Evolutionary conservation across 768 basidiomycete genomes (phyloP).

Genomic region (Leccinum subgranulosum): DNA sequence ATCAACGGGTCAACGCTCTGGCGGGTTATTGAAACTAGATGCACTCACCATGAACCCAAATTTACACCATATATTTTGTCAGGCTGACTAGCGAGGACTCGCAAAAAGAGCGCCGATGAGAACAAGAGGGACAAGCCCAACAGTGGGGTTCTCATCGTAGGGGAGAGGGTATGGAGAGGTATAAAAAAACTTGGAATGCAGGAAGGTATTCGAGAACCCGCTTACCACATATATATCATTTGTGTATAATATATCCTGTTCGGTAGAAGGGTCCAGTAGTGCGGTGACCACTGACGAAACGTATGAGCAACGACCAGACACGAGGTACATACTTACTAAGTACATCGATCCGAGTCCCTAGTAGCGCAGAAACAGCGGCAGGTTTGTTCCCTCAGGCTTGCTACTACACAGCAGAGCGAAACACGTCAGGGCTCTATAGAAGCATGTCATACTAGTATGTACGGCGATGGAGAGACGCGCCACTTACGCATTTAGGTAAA

Average conservation of each 20-base stretch:
- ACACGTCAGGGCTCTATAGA: too few species aligned
- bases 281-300: not conserved
- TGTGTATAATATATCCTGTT: not conserved
- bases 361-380: not conserved
- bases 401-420: too few species aligned
- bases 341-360: not conserved
- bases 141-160: conserved; percentile 20
- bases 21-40: not conserved
- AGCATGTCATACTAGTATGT: too few species aligned
- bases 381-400: not conserved
- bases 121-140: conserved; percentile 15
- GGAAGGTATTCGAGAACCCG: not conserved
- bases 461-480: too few species aligned
- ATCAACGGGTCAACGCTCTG: conserved; percentile 1
- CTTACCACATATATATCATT: conserved; percentile 8
- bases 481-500: too few species aligned
- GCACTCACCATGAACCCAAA: conserved; percentile 57
- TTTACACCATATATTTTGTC: conserved; percentile 70
- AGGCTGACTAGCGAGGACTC: conserved; percentile 20
- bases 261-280: not conserved
- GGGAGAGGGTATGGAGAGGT: not conserved
- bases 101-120: conserved; percentile 12
- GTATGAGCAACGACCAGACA: not conserved
- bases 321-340: not conserved
- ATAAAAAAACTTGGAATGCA: not conserved